Base-by-base conservation (phyloP, 164 flowering plant species). In the Kalanchoe fedtschenkoi region DNA sequence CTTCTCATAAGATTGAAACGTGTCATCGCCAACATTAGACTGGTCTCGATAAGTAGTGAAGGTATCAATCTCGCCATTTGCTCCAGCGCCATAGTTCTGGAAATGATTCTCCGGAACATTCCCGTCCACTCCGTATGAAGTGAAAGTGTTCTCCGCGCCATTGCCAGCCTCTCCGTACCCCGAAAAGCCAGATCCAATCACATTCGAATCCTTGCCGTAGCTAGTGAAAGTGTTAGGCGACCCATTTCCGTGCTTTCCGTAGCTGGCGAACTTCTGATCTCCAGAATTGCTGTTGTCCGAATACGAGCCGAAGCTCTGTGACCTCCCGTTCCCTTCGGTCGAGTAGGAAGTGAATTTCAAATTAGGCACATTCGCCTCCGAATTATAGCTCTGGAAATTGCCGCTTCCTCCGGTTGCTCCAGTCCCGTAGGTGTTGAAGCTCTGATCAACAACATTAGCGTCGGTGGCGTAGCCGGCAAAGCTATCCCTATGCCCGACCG, bases 11-110 rank as follows among this genome's bases (percentile, higher is more conserved):
- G 84, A 75, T 10, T 66, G 43, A 64, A 85, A 85, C 6, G 73
- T 61, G 30, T 83, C 86, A 46, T 77, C 86, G 0, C 91, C 88
- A 2, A 83, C 91, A 65, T 85, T 85, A 34, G 91, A 65, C 16
- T 80, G 65, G 37, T 86, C 81, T 60, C 88, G 68, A 78, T 86
- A 86, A 63, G 61, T 75, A 1, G 74, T 16, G 73, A 86, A 83
- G 13, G 64, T 76, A 2, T 82, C 84, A 0, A 34, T 38, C 14
- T 60, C 80, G 0, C 67, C 78, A 56, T 83, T 83, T 10, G 84
- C 85, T 0, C 68, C 75, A 4, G 51, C 76, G n/a, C 77, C 85
- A 39, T 86, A 86, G 65, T 34, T 74, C 34, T 51, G 75, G 79
- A 86, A 86, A 4, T 17, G 70, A 54, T 86, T 84, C 64, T 58